Percentiles rank a stretch among this genome's conserved stretches.
These are phyloP conservation scores for Xanthoparmelia taractica DNA, from an alignment of 495 filamentous ascomycete genomes.

Conservation along the genomic window DNA sequence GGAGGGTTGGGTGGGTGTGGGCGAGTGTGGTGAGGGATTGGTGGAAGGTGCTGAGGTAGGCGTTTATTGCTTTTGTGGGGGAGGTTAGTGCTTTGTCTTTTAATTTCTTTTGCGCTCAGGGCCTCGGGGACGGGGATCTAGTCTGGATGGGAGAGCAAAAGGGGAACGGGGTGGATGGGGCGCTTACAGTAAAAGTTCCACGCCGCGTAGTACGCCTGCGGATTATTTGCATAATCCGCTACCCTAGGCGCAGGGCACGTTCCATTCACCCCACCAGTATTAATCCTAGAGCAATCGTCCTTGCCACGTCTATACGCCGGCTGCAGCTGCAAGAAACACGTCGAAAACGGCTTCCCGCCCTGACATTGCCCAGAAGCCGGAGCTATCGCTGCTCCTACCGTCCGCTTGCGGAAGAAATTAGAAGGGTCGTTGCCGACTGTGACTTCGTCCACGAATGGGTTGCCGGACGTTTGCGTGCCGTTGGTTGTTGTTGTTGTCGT, in stretches of 20 bases:
- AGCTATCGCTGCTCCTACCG: neutral
- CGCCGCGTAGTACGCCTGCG: neutral
- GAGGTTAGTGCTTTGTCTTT: neutral
- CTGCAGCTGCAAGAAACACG: neutral
- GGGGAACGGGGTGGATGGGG: neutral
- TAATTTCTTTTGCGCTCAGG: neutral
- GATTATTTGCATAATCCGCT: neutral
- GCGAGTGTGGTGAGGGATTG: neutral
- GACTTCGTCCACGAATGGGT: neutral
- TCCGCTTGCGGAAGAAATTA: neutral
- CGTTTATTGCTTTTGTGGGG: neutral
- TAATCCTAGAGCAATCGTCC: neutral
- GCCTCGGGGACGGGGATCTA: neutral
- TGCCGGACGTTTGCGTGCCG: neutral
- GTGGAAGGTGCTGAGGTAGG: constrained; percentile 1
- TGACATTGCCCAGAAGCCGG: neutral
- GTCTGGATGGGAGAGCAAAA: too few relatives aligned
- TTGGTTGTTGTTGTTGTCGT: too few relatives aligned
- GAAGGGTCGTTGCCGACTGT: neutral
- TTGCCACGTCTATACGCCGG: neutral
- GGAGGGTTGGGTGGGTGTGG: neutral
- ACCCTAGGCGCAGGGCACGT: neutral
- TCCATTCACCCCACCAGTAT: neutral
- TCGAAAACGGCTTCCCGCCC: neutral
- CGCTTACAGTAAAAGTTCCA: neutral